A percentile compares a stretch with the other conserved stretches of the same genome.
Conservation (phyloP, 805 yeast species). For the Schizosaccharomyces lindneri region DNA sequence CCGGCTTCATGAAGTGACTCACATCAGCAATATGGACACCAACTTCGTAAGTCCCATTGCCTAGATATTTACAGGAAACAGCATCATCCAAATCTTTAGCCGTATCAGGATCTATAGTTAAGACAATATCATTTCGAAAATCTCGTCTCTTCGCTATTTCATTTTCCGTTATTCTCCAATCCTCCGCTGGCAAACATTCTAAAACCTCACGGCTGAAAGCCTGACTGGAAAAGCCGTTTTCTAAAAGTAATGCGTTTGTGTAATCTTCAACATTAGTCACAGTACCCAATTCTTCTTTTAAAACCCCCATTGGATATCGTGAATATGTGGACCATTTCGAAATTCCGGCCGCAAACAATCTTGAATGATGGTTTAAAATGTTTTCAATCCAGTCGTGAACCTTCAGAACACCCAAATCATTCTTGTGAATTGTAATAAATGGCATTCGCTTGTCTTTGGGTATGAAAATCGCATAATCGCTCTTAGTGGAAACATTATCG, state of each 20-base stretch:
- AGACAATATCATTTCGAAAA: slow-evolving; percentile 30
- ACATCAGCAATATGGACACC: slow-evolving; percentile 76
- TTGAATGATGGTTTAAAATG: not conserved
- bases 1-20: slow-evolving; percentile 42
- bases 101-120: slow-evolving; percentile 37
- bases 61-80: slow-evolving; percentile 42
- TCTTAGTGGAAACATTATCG: slow-evolving; percentile 8
- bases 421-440: not conserved
- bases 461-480: slow-evolving; percentile 39
- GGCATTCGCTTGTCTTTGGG: slow-evolving; percentile 81
- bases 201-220: slow-evolving; percentile 19
- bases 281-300: slow-evolving; percentile 45
- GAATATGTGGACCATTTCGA: not conserved
- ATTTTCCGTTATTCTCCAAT: slow-evolving; percentile 8
- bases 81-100: slow-evolving; percentile 44
- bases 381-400: not conserved
- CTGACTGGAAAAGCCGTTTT: slow-evolving; percentile 20
- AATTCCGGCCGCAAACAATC: not conserved
- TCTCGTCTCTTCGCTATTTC: slow-evolving; percentile 22
- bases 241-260: slow-evolving; percentile 70
- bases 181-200: slow-evolving; percentile 9
- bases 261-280: slow-evolving; percentile 57
- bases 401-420: not conserved
- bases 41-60: slow-evolving; percentile 40
- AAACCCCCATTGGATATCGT: not conserved